phyloP scores from a whole-genome alignment of 2,329 filamentous ascomycete species.

The Neofusicoccum parvum region DNA sequence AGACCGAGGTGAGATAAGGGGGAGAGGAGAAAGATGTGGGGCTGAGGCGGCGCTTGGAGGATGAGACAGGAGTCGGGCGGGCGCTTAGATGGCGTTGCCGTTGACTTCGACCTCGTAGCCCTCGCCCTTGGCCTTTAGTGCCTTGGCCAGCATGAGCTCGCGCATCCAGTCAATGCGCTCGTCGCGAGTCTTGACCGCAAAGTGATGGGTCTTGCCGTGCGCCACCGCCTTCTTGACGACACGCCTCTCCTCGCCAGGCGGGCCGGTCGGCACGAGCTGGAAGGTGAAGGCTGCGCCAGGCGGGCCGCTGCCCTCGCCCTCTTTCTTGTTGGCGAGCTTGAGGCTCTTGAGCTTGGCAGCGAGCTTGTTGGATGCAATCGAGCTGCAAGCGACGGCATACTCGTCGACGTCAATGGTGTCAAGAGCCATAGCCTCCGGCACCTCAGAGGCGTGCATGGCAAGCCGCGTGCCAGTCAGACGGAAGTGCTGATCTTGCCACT shows the following conservation, averaged over 20 bases:
- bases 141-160: constrained; percentile 88
- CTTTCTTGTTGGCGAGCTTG: constrained; percentile 55
- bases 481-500: constrained; percentile 93
- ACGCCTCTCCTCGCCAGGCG: constrained; percentile 46
- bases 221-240: constrained; percentile 41
- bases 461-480: constrained; percentile 66
- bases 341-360: constrained; percentile 84
- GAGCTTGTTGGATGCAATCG: constrained; percentile 77
- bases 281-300: constrained; percentile 68
- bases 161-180: constrained; percentile 98
- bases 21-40: not conserved
- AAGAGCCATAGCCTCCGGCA: constrained; percentile 63
- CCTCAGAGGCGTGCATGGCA: constrained; percentile 66
- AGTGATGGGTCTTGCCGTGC: constrained; percentile 85
- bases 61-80: not conserved
- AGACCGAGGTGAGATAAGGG: not conserved
- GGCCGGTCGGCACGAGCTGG: constrained; percentile 66
- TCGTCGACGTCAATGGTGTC: constrained; percentile 87
- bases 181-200: constrained; percentile 83
- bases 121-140: constrained; percentile 78
- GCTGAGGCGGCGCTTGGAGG: not conserved
- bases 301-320: constrained; percentile 61
- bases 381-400: constrained; percentile 84
- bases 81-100: constrained; percentile 46
- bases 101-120: constrained; percentile 83